Conservation (phyloP, 192 early-diverging fungal species). For the Kickxella alabastrina region DNA sequence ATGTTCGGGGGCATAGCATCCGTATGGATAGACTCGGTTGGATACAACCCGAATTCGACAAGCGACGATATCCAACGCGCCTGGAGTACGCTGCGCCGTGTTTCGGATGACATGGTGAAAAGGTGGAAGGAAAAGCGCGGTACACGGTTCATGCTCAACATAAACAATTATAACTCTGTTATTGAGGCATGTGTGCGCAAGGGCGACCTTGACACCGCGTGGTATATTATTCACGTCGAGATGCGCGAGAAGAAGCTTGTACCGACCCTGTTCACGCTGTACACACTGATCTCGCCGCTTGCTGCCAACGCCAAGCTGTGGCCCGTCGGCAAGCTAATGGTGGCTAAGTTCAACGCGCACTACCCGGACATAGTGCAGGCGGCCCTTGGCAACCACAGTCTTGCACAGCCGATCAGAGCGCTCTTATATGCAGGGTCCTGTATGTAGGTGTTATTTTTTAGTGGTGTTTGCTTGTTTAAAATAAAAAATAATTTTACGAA, state of each 20-base stretch:
- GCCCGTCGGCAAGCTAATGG: conserved; percentile 39
- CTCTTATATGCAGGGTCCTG: conserved; percentile 20
- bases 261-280: conserved; percentile 31
- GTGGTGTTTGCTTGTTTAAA: too few species aligned
- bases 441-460: conserved; percentile 2
- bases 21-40: conserved; percentile 37
- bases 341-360: conserved; percentile 26
- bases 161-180: conserved; percentile 37
- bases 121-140: neutral
- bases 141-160: conserved; percentile 4
- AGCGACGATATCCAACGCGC: conserved; percentile 22
- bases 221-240: conserved; percentile 32
- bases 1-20: conserved; percentile 25
- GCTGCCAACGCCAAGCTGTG: conserved; percentile 29
- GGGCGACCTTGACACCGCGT: conserved; percentile 36
- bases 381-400: conserved; percentile 9
- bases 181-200: conserved; percentile 46
- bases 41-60: conserved; percentile 11
- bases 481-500: too few species aligned
- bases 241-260: conserved; percentile 23
- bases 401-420: conserved; percentile 15
- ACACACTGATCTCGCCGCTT: conserved; percentile 36
- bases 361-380: conserved; percentile 21
- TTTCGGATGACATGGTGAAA: neutral
- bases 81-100: conserved; percentile 17